phyloP scores from a whole-genome alignment of 345 rosid genomes.

The Gossypium sturtianum region DNA sequence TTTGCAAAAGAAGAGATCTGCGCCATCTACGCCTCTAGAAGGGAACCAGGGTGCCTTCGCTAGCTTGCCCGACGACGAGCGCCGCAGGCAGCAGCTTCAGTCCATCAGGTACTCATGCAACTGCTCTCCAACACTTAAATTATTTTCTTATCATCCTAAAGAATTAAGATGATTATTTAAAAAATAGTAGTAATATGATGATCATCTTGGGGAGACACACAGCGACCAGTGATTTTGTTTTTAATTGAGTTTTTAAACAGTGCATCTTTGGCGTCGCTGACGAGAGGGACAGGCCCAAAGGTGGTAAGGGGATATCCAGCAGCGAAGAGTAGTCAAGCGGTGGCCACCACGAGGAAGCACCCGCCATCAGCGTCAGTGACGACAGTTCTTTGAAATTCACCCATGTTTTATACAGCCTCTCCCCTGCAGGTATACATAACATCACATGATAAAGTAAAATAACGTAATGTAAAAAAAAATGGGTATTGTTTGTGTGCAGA shows the following conservation, averaged over 20 bases:
- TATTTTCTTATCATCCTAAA: neutral
- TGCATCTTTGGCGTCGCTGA: constrained; percentile 92
- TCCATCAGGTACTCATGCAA: constrained; percentile 62
- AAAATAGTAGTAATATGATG: neutral
- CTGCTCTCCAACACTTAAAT: neutral
- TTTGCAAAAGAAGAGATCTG: constrained; percentile 78
- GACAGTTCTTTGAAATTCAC: constrained; percentile 94
- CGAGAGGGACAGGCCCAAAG: constrained; percentile 89
- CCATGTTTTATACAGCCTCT: constrained; percentile 88
- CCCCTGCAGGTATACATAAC: constrained; percentile 67
- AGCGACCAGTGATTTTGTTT: neutral
- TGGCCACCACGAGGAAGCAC: constrained; percentile 25
- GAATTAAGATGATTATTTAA: neutral
- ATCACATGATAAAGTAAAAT: no score
- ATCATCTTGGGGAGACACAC: neutral
- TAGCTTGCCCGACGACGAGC: constrained; percentile 57
- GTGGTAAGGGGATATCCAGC: constrained; percentile 86
- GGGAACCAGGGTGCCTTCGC: constrained; percentile 41
- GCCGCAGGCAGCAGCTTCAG: constrained; percentile 83
- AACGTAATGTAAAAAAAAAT: no score
- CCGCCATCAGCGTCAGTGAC: constrained; percentile 53
- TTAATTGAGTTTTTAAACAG: constrained; percentile 28
- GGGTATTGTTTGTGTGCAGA: constrained; percentile 35
- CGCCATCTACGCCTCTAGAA: constrained; percentile 74
- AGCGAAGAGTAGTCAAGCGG: constrained; percentile 40